phyloP scores from a whole-genome alignment of 345 rosid genomes.

The Moricandia arvensis region DNA sequence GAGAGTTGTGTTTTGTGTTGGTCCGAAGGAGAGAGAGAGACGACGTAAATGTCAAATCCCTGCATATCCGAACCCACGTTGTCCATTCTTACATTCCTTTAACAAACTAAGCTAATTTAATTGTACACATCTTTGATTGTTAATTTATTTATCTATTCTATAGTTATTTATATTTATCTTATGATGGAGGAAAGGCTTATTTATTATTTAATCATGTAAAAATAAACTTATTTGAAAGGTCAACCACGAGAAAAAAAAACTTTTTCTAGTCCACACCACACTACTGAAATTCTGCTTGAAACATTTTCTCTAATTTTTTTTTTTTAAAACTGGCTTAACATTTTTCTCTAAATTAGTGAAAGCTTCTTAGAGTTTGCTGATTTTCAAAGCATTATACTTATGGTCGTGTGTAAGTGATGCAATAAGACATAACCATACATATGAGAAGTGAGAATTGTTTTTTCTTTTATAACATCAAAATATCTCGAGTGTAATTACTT shows the following conservation, averaged over 20 bases:
- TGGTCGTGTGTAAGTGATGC: background rate
- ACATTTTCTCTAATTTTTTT: background rate
- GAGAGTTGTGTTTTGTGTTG: conserved; percentile 58
- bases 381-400: background rate
- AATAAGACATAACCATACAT: background rate
- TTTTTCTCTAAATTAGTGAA: background rate
- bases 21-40: conserved; percentile 1
- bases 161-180: background rate
- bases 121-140: conserved; percentile 7
- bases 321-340: no score
- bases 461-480: background rate
- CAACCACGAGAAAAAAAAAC: background rate
- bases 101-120: conserved; percentile 2
- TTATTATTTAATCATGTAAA: background rate
- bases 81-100: conserved; percentile 42
- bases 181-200: background rate
- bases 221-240: conserved; percentile 3
- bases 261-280: conserved; percentile 4
- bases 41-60: conserved; percentile 63
- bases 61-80: conserved; percentile 54
- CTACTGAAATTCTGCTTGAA: background rate
- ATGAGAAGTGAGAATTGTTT: background rate
- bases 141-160: conserved; percentile 2
- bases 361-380: background rate
- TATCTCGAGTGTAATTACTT: background rate